phyloP scores from a whole-genome alignment of 371 early-diverging fungal genomes.

The Syncephalastrum sp. region DNA sequence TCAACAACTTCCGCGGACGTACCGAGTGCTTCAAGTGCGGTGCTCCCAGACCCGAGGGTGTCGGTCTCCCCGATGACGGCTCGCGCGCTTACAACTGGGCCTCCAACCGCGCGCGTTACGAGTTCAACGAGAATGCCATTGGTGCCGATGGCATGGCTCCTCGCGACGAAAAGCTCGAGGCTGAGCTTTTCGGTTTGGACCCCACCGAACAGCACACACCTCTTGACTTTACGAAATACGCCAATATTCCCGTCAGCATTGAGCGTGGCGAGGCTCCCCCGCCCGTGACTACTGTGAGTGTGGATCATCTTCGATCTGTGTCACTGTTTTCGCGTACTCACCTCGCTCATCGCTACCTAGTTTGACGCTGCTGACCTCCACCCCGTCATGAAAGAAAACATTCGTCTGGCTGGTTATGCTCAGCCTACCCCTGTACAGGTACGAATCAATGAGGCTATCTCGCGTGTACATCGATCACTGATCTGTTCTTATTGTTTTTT shows the following conservation, averaged over 20 bases:
- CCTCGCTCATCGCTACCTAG: conserved; percentile 15
- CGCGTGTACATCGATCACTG: not conserved
- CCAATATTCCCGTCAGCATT: conserved; percentile 47
- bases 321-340: conserved; percentile 1
- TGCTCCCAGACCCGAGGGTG: conserved; percentile 26
- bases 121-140: conserved; percentile 47
- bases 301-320: no score
- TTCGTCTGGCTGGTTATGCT: conserved; percentile 53
- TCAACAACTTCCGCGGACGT: conserved; percentile 65
- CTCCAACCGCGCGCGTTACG: conserved; percentile 51
- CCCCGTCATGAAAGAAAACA: conserved; percentile 54
- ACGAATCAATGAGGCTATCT: conserved; percentile 3
- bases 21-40: conserved; percentile 69
- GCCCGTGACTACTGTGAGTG: conserved; percentile 34
- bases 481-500: not conserved
- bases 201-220: conserved; percentile 47
- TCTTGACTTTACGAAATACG: conserved; percentile 55
- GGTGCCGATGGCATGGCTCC: conserved; percentile 39
- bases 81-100: conserved; percentile 51
- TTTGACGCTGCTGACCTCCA: conserved; percentile 48
- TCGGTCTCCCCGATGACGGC: conserved; percentile 17
- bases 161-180: conserved; percentile 39
- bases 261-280: conserved; percentile 38
- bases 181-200: conserved; percentile 40
- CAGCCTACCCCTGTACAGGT: conserved; percentile 75